Conservation (phyloP, 2,329 filamentous ascomycete genomes). For the Didymella arachidicola region DNA sequence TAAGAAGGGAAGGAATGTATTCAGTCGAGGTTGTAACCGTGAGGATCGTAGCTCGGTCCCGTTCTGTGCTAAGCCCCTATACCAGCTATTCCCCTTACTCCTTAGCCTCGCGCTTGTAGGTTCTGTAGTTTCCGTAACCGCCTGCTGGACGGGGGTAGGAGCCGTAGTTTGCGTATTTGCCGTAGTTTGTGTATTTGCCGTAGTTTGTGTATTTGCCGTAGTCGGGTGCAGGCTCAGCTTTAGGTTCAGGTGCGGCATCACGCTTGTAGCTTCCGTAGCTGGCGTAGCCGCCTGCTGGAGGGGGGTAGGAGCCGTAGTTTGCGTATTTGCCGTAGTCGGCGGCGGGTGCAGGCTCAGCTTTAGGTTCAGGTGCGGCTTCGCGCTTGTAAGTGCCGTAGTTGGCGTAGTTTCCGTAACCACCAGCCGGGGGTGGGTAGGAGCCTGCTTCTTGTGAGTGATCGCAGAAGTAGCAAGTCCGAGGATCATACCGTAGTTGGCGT, state of each 20-base stretch:
- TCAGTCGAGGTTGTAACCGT: too few relatives aligned
- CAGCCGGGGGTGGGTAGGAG: neutral
- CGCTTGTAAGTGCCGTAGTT: slow-evolving; percentile 27
- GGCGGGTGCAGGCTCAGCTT: too few relatives aligned
- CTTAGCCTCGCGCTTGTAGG: slow-evolving; percentile 12
- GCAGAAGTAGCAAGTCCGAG: too few relatives aligned
- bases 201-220: slow-evolving; percentile 6
- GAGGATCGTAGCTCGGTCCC: too few relatives aligned
- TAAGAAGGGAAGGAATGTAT: too few relatives aligned
- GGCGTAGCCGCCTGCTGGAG: slow-evolving; percentile 4
- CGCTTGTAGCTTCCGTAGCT: slow-evolving; percentile 23
- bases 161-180: slow-evolving; percentile 27
- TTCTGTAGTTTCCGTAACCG: slow-evolving; percentile 27
- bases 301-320: slow-evolving; percentile 25
- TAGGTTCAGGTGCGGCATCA: slow-evolving; percentile 5
- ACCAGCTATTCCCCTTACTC: too few relatives aligned
- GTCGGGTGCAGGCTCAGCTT: slow-evolving; percentile 15
- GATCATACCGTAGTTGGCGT: slow-evolving; percentile 24
- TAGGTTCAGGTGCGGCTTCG: neutral
- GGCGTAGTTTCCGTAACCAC: slow-evolving; percentile 10
- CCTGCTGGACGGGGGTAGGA: slow-evolving; percentile 12
- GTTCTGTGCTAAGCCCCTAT: too few relatives aligned
- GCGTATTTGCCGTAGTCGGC: slow-evolving; percentile 26
- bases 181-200: slow-evolving; percentile 7
- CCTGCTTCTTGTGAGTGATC: neutral